Percentiles rank a stretch among this genome's conserved stretches.
Conservation (phyloP, 192 early-diverging fungal genomes). For the Mortierella alpina region DNA sequence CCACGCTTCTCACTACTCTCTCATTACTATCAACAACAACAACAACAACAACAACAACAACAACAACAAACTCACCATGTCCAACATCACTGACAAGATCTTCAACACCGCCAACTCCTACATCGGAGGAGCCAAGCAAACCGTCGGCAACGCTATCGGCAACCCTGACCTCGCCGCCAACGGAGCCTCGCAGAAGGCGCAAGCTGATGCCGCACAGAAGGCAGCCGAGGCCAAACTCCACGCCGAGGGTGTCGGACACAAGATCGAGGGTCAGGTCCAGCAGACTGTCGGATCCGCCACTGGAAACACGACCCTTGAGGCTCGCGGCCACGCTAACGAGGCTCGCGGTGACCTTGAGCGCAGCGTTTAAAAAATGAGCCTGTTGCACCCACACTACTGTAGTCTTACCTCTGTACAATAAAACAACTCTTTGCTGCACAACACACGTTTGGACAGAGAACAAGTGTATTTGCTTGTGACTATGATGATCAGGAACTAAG, state of each 20-base stretch:
- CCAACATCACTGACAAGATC: constrained; percentile 13
- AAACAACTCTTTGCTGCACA: too few species aligned
- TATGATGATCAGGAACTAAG: too few species aligned
- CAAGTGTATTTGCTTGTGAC: too few species aligned
- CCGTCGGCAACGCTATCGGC: constrained; percentile 18
- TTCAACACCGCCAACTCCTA: constrained; percentile 30
- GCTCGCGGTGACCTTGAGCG: constrained; percentile 5
- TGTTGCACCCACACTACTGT: too few species aligned
- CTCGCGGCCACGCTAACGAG: constrained; percentile 10
- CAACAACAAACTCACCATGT: neutral
- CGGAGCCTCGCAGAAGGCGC: constrained; percentile 13
- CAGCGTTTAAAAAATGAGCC: neutral
- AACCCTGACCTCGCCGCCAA: constrained; percentile 14
- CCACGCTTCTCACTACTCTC: too few species aligned
- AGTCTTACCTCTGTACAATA: too few species aligned
- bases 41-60: too few species aligned
- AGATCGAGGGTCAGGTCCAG: constrained; percentile 23
- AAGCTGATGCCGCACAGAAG: constrained; percentile 9
- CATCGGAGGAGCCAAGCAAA: constrained; percentile 29
- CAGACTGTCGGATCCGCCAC: constrained; percentile 7
- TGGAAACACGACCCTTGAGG: constrained; percentile 14
- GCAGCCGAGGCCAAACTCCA: constrained; percentile 16
- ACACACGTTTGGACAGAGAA: too few species aligned
- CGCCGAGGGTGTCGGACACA: constrained; percentile 13
- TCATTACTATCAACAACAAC: too few species aligned